Evolutionary conservation across 345 rosid species (phyloP).

Genomic region (Firmiana major): DNA sequence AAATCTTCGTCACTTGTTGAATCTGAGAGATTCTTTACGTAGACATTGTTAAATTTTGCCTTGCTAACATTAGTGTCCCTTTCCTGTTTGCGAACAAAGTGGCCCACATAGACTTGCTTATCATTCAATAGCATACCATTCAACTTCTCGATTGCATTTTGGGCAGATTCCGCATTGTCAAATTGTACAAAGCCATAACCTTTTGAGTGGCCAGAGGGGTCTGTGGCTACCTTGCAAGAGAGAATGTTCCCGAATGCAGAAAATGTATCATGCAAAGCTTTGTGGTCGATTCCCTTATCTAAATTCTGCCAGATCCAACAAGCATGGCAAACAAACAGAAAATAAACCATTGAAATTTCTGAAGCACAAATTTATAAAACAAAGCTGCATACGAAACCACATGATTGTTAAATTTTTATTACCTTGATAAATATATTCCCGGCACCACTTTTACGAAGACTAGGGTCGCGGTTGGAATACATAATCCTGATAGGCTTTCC

Average conservation of each 20-base stretch:
- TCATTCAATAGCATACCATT: conserved; percentile 94
- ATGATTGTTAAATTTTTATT: conserved; percentile 5
- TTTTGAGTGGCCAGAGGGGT: conserved; percentile 75
- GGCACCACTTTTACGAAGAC: conserved; percentile 86
- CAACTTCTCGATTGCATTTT: conserved; percentile 68
- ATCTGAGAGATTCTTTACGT: conserved; percentile 82
- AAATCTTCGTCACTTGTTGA: conserved; percentile 70
- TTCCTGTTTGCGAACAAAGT: conserved; percentile 89
- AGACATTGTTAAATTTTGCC: conserved; percentile 75
- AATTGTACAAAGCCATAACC: conserved; percentile 97
- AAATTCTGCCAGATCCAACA: conserved; percentile 56
- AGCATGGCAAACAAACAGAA: background rate
- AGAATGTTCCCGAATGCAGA: conserved; percentile 76
- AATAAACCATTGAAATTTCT: background rate
- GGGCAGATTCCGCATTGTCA: conserved; percentile 75
- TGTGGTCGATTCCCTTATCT: conserved; percentile 85
- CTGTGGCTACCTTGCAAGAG: conserved; percentile 93
- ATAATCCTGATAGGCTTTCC: conserved; percentile 71
- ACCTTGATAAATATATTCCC: conserved; percentile 96
- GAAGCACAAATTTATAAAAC: background rate
- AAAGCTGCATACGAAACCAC: background rate
- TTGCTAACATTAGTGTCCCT: conserved; percentile 52
- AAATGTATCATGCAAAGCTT: conserved; percentile 82
- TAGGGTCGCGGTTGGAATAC: conserved; percentile 94
- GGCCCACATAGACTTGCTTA: conserved; percentile 95